A percentile compares a stretch with the other conserved stretches of the same genome.
Conservation (phyloP, 495 filamentous ascomycete genomes). For the Podospora bellae-mahoneyi region DNA sequence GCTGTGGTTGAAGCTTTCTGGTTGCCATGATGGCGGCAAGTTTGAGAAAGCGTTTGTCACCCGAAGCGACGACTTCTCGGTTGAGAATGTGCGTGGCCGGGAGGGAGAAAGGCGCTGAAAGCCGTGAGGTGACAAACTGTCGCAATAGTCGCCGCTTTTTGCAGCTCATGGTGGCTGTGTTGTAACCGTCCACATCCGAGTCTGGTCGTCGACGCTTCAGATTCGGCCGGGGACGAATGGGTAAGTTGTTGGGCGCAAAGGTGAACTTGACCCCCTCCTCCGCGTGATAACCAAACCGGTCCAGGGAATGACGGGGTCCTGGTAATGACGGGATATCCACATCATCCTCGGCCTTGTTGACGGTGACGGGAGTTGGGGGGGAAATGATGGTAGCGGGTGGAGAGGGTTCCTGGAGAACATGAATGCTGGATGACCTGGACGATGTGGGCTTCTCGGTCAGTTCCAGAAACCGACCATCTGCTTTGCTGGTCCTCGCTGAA, state of each 20-base stretch:
- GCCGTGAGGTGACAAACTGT: conserved; percentile 62
- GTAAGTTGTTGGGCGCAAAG: conserved; percentile 19
- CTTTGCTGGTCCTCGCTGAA: conserved; percentile 13
- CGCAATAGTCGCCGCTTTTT: conserved; percentile 67
- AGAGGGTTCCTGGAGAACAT: not conserved
- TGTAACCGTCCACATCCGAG: conserved; percentile 61
- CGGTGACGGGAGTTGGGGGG: not conserved
- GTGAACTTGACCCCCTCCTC: conserved; percentile 17
- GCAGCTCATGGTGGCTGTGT: conserved; percentile 46
- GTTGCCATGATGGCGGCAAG: conserved; percentile 31
- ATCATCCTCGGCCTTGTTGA: not conserved
- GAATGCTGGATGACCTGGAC: not conserved
- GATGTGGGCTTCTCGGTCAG: not conserved
- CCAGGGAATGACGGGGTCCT: conserved; percentile 11
- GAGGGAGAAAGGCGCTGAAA: conserved; percentile 63
- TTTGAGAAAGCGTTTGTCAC: conserved; percentile 52
- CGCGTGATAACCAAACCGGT: conserved; percentile 21
- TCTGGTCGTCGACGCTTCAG: conserved; percentile 56
- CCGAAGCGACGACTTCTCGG: conserved; percentile 41
- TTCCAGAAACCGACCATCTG: not conserved
- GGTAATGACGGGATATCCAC: not conserved
- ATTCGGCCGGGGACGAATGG: conserved; percentile 17
- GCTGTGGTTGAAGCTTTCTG: conserved; percentile 17
- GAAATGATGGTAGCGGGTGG: not conserved
- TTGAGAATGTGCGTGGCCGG: conserved; percentile 67